Evolutionary conservation across 352 stramenopile species (phyloP).

Genomic region (Synura sp.): DNA sequence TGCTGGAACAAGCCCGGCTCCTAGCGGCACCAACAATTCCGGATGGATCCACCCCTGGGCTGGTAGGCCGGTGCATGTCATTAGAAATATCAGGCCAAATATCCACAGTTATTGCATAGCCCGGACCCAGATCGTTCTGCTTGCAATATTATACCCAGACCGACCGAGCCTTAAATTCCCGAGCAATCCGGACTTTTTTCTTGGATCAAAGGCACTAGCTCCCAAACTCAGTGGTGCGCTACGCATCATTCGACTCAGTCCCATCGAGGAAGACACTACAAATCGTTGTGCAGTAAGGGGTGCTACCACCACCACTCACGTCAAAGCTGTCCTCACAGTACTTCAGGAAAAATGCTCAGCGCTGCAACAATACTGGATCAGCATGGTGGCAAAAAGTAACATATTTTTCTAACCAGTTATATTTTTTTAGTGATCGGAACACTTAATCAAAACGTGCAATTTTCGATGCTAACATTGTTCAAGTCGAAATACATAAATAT

Average conservation of each 20-base stretch:
- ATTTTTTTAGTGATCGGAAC: no score
- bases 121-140: constrained; percentile 4
- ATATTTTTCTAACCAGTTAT: no score
- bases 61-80: neutral
- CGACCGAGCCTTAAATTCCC: neutral
- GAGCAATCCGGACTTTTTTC: constrained; percentile 7
- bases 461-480: no score
- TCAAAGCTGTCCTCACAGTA: constrained; percentile 26
- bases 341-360: constrained; percentile 6
- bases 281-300: constrained; percentile 6
- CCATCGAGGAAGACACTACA: constrained; percentile 1
- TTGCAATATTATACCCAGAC: constrained; percentile 11
- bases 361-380: constrained; percentile 19
- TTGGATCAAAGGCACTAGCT: constrained; percentile 9
- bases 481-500: no score
- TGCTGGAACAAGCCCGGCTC: constrained; percentile 2
- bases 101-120: constrained; percentile 1
- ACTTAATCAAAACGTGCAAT: no score
- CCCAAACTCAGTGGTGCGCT: constrained; percentile 11
- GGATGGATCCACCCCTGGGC: neutral
- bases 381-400: no score
- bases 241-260: constrained; percentile 16
- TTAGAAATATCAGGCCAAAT: neutral
- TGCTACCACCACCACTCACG: neutral
- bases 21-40: neutral